A percentile compares a stretch with the other conserved stretches of the same genome.
phyloP scores from a whole-genome alignment of 176 grass and related monocot genomes.

The Oryza meyeriana region DNA sequence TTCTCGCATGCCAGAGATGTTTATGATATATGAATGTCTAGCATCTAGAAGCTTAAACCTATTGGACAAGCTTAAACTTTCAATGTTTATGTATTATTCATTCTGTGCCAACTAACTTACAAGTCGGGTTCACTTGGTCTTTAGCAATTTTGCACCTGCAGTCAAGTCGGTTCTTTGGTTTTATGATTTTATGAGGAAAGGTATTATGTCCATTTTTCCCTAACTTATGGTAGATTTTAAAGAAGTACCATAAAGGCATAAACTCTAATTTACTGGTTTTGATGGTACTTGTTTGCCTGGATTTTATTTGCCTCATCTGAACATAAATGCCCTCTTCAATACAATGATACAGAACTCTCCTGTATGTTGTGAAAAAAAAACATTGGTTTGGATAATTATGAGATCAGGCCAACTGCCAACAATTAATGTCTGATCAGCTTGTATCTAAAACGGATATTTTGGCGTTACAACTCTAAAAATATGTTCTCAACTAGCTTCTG shows the following conservation, averaged over 20 bases:
- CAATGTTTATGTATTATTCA: neutral
- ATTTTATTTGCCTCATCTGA: neutral
- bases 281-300: neutral
- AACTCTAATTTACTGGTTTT: neutral
- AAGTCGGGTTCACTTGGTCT: neutral
- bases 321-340: neutral
- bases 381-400: neutral
- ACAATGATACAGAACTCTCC: neutral
- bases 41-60: neutral
- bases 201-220: neutral
- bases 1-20: neutral
- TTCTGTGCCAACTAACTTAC: neutral
- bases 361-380: neutral
- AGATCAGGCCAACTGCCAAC: neutral
- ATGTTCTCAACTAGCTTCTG: neutral
- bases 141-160: neutral
- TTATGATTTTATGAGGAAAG: neutral
- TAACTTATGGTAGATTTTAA: neutral
- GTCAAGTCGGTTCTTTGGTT: neutral
- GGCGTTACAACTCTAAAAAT: neutral
- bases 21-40: neutral
- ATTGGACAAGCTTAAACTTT: neutral
- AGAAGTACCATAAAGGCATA: neutral
- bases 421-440: neutral
- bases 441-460: neutral